Percentiles rank a stretch among this genome's conserved stretches.
phyloP scores from a whole-genome alignment of 2,329 filamentous ascomycete genomes.

The Gnomoniopsis smithogilvyi region DNA sequence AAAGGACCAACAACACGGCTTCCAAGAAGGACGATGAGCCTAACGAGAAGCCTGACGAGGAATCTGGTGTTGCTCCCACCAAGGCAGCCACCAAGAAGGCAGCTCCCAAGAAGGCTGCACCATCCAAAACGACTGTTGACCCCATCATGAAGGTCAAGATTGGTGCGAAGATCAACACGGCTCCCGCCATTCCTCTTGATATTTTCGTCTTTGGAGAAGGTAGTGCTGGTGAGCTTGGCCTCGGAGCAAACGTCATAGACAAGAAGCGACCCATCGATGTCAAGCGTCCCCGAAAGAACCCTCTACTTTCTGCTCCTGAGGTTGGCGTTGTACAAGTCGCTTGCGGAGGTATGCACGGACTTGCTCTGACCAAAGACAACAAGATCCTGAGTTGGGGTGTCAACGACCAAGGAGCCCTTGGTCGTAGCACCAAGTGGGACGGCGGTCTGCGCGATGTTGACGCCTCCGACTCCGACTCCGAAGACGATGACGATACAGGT shows the following conservation, averaged over 20 bases:
- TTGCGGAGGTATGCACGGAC: conserved; percentile 78
- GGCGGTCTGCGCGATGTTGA: conserved; percentile 56
- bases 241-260: conserved; percentile 60
- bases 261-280: conserved; percentile 65
- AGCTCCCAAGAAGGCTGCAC: conserved; percentile 15
- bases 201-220: conserved; percentile 81
- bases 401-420: conserved; percentile 79
- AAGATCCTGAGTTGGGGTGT: conserved; percentile 84
- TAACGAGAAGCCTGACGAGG: background rate
- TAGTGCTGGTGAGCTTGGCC: conserved; percentile 75
- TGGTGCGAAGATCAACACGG: conserved; percentile 53
- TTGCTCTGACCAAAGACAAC: conserved; percentile 75
- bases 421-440: conserved; percentile 65
- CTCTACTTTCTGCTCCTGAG: conserved; percentile 50
- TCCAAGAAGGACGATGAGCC: conserved; percentile 14
- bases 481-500: conserved; percentile 34
- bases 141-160: conserved; percentile 20
- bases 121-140: conserved; percentile 14
- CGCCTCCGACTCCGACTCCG: conserved; percentile 44
- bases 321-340: conserved; percentile 72
- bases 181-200: conserved; percentile 62
- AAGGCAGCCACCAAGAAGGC: conserved; percentile 29
- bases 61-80: conserved; percentile 26
- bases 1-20: conserved; percentile 18
- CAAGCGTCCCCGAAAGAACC: conserved; percentile 70